Evolutionary conservation across 805 yeast species (phyloP).

Genomic region (Pichia cabralensis): DNA sequence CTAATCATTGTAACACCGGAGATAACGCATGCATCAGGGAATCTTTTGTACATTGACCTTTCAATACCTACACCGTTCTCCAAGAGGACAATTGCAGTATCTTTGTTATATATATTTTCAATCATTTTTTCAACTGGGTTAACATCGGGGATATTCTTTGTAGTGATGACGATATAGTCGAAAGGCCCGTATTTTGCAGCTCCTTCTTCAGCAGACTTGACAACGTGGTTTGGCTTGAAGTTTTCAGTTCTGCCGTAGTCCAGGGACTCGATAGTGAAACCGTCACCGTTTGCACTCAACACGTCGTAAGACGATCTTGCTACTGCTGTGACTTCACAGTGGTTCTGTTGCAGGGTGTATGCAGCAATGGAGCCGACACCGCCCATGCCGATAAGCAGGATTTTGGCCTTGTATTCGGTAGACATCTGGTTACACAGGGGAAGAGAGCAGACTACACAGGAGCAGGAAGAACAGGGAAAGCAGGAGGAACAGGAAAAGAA

Average conservation of each 20-base stretch:
- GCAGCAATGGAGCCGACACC: conserved; percentile 82
- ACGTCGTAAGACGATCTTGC: conserved; percentile 55
- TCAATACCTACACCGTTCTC: conserved; percentile 35
- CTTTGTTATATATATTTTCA: conserved; percentile 19
- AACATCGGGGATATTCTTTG: conserved; percentile 61
- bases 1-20: conserved; percentile 33
- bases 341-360: conserved; percentile 41
- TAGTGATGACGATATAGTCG: conserved; percentile 51
- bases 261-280: conserved; percentile 49
- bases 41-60: conserved; percentile 23
- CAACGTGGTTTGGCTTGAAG: conserved; percentile 45
- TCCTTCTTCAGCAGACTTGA: conserved; percentile 37
- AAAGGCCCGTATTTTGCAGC: conserved; percentile 27
- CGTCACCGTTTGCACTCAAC: conserved; percentile 38
- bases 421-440: too few relatives aligned
- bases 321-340: conserved; percentile 48
- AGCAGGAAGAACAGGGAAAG: too few relatives aligned
- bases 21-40: conserved; percentile 27
- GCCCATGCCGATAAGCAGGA: conserved; percentile 69
- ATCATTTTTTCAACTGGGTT: conserved; percentile 32
- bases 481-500: too few relatives aligned
- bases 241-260: conserved; percentile 47
- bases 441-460: too few relatives aligned
- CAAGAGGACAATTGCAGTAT: conserved; percentile 27
- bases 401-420: too few relatives aligned